Base-by-base conservation (phyloP, 352 stramenopile species). In the Globisporangium solare region DNA sequence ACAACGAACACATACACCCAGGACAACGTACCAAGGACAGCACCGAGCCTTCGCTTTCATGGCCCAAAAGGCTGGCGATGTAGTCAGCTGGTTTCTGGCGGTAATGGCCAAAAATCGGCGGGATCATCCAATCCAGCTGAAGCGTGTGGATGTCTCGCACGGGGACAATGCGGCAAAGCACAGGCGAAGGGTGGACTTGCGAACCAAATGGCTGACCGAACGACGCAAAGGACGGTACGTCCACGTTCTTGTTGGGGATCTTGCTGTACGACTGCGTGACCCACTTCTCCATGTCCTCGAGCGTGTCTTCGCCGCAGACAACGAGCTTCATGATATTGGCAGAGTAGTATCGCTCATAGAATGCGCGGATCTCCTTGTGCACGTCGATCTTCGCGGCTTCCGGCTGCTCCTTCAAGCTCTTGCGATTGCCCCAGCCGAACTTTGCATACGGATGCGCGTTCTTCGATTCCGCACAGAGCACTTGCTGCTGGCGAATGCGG, bases 401-500 rank as follows among this genome's bases (percentile, higher is more conserved):
- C 1, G 83, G 81, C 14, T 79, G 41, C 20, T 83, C 64, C 31
- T 79, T 64, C 18, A 95, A 56, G 53, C 73, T 92, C 58, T 86
- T 83, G 53, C 67, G 69, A 68, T 95, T 97, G 18, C 89, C 89
- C 82, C 85, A 96, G 39, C 76, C 73, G 53, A 97, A 97, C 2
- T 71, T 77, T 47, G 79, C 71, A 61, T 91, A 96, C 51, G 86
- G 88, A 48, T 94, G 83, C 10, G 50, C 61, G 3, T 46, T 47
- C n/a, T 67, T 54, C 3, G 85, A 61, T 18, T 77, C 64, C n/a
- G 83, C 68, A 41, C 82, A 86, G 35, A 92, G 60, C 35, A 97
- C 79, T 74, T 96, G 83, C 63, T 95, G 61, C 52, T 83, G 46
- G 12, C 81, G 73, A 45, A 87, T 82, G 13, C 73, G 66, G 59